Conservation (phyloP, 257 asterid species). For the Forsythia suspensa region DNA sequence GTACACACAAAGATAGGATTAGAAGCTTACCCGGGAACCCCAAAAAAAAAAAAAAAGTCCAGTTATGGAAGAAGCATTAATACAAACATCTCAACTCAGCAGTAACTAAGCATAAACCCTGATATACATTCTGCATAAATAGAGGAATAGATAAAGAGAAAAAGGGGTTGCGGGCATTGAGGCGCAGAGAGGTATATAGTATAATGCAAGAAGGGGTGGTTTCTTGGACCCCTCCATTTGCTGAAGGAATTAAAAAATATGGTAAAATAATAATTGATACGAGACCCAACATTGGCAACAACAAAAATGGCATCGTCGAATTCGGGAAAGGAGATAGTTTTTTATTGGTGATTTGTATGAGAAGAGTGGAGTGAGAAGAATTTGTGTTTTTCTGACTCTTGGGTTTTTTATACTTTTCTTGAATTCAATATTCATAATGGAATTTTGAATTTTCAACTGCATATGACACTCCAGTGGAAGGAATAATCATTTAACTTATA, state of each 20-base stretch:
- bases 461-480: not conserved
- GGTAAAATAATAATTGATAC: not conserved
- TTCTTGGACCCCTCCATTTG: slow-evolving; percentile 37
- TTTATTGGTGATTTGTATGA: not conserved
- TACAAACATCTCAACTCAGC: not conserved
- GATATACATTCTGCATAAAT: not conserved
- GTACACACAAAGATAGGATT: not conserved
- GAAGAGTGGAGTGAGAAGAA: not conserved
- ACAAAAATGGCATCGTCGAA: slow-evolving; percentile 42
- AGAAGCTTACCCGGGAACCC: not conserved
- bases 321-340: slow-evolving; percentile 39
- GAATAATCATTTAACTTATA: not conserved
- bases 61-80: not conserved
- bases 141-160: slow-evolving; percentile 14
- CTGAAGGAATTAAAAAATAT: slow-evolving; percentile 28
- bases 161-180: slow-evolving; percentile 46
- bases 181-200: slow-evolving; percentile 28
- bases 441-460: not conserved
- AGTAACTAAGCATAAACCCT: slow-evolving; percentile 28
- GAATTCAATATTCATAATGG: not conserved
- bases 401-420: not conserved
- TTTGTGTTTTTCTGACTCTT: not conserved
- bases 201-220: slow-evolving; percentile 32
- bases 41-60: not conserved
- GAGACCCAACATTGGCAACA: slow-evolving; percentile 17